Percentiles rank a stretch among this genome's conserved stretches.
Evolutionary conservation across 225 moss, liverwort and hornwort genomes (phyloP).

Genomic region (Ulota crispa): DNA sequence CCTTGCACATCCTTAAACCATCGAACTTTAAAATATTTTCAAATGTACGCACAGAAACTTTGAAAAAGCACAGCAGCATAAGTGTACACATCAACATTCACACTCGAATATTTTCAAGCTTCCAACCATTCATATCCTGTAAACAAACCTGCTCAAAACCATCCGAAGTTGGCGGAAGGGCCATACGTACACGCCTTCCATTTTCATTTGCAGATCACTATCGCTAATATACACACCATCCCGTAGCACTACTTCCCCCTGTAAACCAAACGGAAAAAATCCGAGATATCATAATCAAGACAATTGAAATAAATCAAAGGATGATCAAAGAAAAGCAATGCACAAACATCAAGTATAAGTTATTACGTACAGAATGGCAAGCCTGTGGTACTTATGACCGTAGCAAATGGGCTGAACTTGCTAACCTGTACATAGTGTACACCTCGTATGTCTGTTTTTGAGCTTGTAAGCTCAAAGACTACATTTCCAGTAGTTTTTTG

Average conservation of each 20-base stretch:
- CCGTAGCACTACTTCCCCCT: conserved; percentile 93
- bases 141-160: conserved; percentile 81
- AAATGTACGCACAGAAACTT: background rate
- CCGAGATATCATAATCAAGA: conserved; percentile 10
- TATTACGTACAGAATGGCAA: background rate
- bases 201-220: conserved; percentile 87
- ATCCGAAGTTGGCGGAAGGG: conserved; percentile 94
- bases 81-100: background rate
- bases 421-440: conserved; percentile 94
- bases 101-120: background rate
- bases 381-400: background rate
- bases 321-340: background rate
- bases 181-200: conserved; percentile 98
- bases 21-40: background rate
- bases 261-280: conserved; percentile 10
- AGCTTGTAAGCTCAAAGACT: conserved; percentile 87
- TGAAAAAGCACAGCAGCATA: background rate
- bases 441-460: conserved; percentile 80
- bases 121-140: background rate
- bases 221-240: conserved; percentile 83
- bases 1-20: conserved; percentile 13
- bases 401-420: background rate
- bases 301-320: background rate
- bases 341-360: background rate
- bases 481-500: conserved; percentile 78